Conservation (phyloP, 306 rosid species). For the Pueraria montana region DNA sequence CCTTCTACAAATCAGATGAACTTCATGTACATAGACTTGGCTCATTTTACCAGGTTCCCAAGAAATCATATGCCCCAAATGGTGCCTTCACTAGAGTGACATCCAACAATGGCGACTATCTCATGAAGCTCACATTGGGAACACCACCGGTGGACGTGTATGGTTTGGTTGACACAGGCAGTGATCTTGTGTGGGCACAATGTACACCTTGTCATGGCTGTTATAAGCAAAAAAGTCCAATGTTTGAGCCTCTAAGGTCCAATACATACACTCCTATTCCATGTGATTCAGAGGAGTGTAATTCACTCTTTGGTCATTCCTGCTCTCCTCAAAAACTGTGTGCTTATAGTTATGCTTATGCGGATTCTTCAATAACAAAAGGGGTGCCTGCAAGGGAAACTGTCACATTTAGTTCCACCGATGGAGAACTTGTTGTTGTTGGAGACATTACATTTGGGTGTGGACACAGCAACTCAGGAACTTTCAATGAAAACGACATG, state of each 20-base stretch:
- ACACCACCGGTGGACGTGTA: slow-evolving; percentile 66
- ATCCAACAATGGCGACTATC: slow-evolving; percentile 63
- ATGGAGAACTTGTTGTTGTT: slow-evolving; percentile 36
- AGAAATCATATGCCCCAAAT: slow-evolving; percentile 31
- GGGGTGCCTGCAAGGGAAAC: slow-evolving; percentile 63
- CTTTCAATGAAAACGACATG: slow-evolving; percentile 69
- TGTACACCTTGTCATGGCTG: slow-evolving; percentile 62
- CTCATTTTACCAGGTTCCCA: slow-evolving; percentile 38
- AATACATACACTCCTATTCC: slow-evolving; percentile 54
- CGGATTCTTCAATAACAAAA: slow-evolving; percentile 49
- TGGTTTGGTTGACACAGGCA: slow-evolving; percentile 71
- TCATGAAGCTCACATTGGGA: slow-evolving; percentile 66
- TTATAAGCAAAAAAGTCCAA: slow-evolving; percentile 58
- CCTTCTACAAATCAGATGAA: slow-evolving; percentile 34
- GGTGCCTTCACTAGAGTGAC: slow-evolving; percentile 49
- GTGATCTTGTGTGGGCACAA: slow-evolving; percentile 72
- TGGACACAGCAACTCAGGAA: slow-evolving; percentile 63
- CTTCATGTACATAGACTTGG: background rate
- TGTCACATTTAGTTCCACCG: slow-evolving; percentile 42
- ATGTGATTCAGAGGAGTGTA: slow-evolving; percentile 59
- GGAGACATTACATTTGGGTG: slow-evolving; percentile 62
- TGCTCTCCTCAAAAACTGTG: slow-evolving; percentile 61
- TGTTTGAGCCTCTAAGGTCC: slow-evolving; percentile 61
- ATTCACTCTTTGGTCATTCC: slow-evolving; percentile 12
- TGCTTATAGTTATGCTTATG: slow-evolving; percentile 58